These are phyloP conservation scores for Leccinum subrobustum DNA, from an alignment of 1,284 basidiomycete genomes.

Conservation along the genomic window DNA sequence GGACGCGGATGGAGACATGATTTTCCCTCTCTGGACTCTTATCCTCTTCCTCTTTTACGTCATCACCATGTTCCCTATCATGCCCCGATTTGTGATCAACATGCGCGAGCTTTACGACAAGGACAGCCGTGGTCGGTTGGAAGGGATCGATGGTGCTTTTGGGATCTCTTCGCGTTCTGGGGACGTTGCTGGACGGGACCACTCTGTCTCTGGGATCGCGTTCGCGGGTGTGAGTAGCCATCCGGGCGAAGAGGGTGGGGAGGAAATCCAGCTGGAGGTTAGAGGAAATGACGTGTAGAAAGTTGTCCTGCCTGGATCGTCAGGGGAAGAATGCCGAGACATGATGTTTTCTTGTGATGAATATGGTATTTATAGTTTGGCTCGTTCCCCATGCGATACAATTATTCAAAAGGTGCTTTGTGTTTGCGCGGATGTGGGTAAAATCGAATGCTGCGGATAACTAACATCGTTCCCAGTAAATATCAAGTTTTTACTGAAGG, in stretches of 20 bases:
- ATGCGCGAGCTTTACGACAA: neutral
- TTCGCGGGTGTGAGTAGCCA: too few species aligned
- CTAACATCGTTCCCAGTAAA: too few species aligned
- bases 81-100: too few species aligned
- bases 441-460: too few species aligned
- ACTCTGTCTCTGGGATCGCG: too few species aligned
- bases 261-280: too few species aligned
- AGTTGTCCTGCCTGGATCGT: neutral
- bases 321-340: neutral
- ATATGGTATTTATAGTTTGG: neutral
- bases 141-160: neutral
- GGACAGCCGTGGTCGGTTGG: neutral
- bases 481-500: too few species aligned
- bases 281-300: neutral
- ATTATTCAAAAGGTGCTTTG: neutral
- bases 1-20: too few species aligned
- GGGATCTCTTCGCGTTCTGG: neutral
- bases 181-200: neutral
- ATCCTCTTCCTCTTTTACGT: too few species aligned
- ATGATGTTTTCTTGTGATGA: neutral
- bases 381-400: neutral
- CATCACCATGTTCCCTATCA: too few species aligned
- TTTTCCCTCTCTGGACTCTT: fast-evolving
- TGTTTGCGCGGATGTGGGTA: neutral
- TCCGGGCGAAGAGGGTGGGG: too few species aligned